phyloP scores from a whole-genome alignment of 495 filamentous ascomycete genomes.

The Wilcoxina mikolae region DNA sequence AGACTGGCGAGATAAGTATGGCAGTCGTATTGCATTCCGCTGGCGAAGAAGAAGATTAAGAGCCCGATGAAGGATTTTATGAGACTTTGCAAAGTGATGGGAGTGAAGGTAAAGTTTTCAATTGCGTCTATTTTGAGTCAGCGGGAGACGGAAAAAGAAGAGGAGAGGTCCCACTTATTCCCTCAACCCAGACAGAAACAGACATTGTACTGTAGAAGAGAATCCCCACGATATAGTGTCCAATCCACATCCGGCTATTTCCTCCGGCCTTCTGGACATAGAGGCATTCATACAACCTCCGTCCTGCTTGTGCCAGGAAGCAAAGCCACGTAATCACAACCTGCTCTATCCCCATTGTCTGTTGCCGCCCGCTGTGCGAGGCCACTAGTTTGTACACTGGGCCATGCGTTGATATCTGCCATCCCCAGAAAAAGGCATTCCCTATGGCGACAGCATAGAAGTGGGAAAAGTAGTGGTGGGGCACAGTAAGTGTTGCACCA shows the following conservation, averaged over 20 bases:
- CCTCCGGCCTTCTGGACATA: slow-evolving; percentile 46
- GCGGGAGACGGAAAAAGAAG: neutral
- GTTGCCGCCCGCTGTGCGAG: slow-evolving; percentile 2
- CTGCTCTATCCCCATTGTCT: slow-evolving; percentile 47
- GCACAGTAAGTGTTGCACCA: slow-evolving; percentile 45
- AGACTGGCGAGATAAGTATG: slow-evolving; percentile 68
- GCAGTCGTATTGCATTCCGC: slow-evolving; percentile 61
- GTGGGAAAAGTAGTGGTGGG: slow-evolving; percentile 73
- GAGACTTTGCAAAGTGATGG: slow-evolving; percentile 16
- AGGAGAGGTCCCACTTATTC: slow-evolving; percentile 42
- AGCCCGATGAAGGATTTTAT: slow-evolving; percentile 45
- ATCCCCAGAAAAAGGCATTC: slow-evolving; percentile 62
- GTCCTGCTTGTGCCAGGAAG: slow-evolving; percentile 55
- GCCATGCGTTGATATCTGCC: slow-evolving; percentile 49
- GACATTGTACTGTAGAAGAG: slow-evolving; percentile 58
- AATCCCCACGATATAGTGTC: slow-evolving; percentile 66
- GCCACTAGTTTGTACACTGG: slow-evolving; percentile 34
- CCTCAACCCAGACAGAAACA: slow-evolving; percentile 76
- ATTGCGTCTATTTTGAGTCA: slow-evolving; percentile 18
- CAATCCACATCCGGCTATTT: slow-evolving; percentile 63
- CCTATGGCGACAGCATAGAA: slow-evolving; percentile 45
- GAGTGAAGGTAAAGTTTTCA: neutral
- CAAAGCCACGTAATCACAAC: slow-evolving; percentile 52
- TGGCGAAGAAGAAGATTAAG: slow-evolving; percentile 57
- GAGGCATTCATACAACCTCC: slow-evolving; percentile 61